Conservation (phyloP, 73 alveolate genomes). For the Paramecium tetraurelia region DNA sequence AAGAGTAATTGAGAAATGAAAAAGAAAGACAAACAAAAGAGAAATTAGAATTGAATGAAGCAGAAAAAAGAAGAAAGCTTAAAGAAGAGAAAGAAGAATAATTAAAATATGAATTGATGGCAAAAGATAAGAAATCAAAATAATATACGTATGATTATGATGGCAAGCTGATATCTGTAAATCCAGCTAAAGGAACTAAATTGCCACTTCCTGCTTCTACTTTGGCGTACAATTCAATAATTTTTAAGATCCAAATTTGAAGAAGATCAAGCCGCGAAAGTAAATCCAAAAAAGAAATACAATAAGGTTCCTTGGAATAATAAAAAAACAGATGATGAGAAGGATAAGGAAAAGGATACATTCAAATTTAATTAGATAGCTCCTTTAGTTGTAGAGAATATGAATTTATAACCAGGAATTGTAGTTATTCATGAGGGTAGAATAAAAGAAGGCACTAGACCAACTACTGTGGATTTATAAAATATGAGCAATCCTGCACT, state of each 20-base stretch:
- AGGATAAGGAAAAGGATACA: conserved; percentile 26
- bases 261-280: neutral
- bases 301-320: neutral
- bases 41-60: neutral
- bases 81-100: conserved; percentile 49
- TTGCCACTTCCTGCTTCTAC: neutral
- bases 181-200: neutral
- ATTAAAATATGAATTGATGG: conserved; percentile 48
- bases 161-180: conserved; percentile 34
- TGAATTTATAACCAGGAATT: conserved; percentile 22
- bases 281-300: neutral
- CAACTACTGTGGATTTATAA: neutral
- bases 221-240: neutral
- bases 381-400: neutral
- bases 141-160: conserved; percentile 31
- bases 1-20: neutral
- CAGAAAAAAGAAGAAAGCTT: conserved; percentile 5
- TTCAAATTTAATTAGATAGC: neutral
- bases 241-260: neutral
- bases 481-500: neutral
- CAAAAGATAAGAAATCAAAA: conserved; percentile 41
- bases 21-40: neutral
- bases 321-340: neutral
- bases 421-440: neutral
- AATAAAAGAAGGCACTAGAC: neutral